A percentile compares a stretch with the other conserved stretches of the same genome.
Conservation (phyloP, 23 red algal species). For the Gracilaria vermiculophylla region DNA sequence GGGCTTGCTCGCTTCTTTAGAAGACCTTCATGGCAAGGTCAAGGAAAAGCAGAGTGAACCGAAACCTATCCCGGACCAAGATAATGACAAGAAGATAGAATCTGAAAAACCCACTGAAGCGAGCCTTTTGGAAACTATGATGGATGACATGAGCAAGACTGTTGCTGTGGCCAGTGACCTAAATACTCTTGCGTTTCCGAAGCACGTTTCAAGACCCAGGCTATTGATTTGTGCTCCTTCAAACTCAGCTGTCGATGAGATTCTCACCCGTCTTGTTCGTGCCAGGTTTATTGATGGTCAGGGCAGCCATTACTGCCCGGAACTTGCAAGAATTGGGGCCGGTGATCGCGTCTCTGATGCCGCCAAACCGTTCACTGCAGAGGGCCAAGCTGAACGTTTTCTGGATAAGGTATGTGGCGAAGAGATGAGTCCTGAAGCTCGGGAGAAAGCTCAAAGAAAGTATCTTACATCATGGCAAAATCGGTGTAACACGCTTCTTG, state of each 20-base stretch:
- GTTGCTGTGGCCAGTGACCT: background rate
- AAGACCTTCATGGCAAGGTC: conserved; percentile 11
- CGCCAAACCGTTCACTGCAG: conserved; percentile 62
- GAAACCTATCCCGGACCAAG: background rate
- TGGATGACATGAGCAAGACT: conserved; percentile 67
- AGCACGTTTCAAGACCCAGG: conserved; percentile 45
- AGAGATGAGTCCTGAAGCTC: conserved; percentile 42
- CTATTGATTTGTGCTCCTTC: conserved; percentile 94
- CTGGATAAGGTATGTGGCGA: conserved; percentile 51
- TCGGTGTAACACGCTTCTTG: conserved; percentile 36
- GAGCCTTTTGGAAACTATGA: conserved; percentile 53
- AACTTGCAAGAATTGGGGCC: conserved; percentile 63
- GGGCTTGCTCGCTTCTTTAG: conserved; percentile 47
- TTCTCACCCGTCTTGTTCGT: conserved; percentile 67
- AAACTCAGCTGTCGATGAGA: conserved; percentile 93
- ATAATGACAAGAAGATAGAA: conserved; percentile 7
- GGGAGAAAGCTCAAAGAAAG: conserved; percentile 45
- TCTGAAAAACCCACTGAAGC: background rate
- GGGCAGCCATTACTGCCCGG: conserved; percentile 61
- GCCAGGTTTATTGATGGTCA: conserved; percentile 80
- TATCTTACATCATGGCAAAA: conserved; percentile 51
- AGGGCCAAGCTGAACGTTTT: conserved; percentile 78
- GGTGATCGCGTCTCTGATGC: conserved; percentile 65
- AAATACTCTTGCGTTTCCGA: conserved; percentile 9
- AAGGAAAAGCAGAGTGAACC: background rate